Base-by-base conservation (phyloP, 1,284 basidiomycete species). In the Apiotrichum akiyoshidainum region DNA sequence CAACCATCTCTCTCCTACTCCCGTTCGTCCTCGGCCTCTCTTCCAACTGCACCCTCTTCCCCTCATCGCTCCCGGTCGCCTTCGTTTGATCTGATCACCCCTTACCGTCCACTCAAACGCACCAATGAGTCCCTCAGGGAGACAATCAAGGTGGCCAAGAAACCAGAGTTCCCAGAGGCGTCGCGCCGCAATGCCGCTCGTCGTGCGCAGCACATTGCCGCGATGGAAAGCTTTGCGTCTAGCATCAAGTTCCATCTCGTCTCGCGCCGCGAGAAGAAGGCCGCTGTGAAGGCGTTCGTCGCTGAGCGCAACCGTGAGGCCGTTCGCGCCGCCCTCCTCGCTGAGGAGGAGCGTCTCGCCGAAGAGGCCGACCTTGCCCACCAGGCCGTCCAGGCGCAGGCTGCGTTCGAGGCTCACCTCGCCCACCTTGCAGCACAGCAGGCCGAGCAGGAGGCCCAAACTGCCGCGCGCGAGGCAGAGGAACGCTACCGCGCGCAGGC, bases 361-460 rank as follows among this genome's bases (percentile, higher is more conserved):
- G 57, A 53, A 17, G 57, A 48, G 40, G 57, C 51, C 5, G 51
- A 47, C 7, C 33, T 49, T 21, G 57, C 42, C n/a, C 40, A 31
- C 40, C 51, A 44, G 31, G 19, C 17, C 19, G 42, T n/a, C 19
- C 5, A n/a, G 9, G 17, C n/a, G 4, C 42, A 21, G n/a, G 42
- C 42, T 21, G 17, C n/a, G 4, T 31, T 31, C 26, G 7, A 31
- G 3, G 26, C 26, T 31, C 26, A 31, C 26, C 26, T 31, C 26
- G 26, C 26, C 26, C 26, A 31, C 4, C 26, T 31, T 11, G n/a
- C 42, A 5, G 42, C 17, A 6, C n/a, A n/a, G 8, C n/a, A 44
- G 19, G 42, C 42, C n/a, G 17, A 44, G 11, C 17, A 17, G 10
- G n/a, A 44, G 42, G 42, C 19, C 3, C 6, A 21, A 8, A 19